Evolutionary conservation across 306 rosid genomes (phyloP), one percentile per base, ranked within the genome.

Genomic region (Quercus engelmannii): DNA sequence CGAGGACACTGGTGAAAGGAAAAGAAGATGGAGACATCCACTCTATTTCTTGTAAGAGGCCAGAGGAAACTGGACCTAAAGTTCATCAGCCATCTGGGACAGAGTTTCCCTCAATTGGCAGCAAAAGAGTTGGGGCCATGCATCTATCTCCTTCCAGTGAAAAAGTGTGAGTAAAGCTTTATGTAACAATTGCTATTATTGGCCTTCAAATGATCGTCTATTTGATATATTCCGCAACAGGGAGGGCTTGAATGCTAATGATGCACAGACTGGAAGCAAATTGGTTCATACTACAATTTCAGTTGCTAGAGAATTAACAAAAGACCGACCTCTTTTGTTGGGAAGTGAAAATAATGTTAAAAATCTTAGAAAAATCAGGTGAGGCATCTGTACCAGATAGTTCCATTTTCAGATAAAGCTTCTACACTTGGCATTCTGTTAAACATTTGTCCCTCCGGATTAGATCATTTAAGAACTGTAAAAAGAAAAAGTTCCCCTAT

Each of bases 121-220:
- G 33, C 70, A 78, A 77, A 72, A 75, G 71, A 69, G 76, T 59
- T 80, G 83, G 84, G 73, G 80, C 84, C 68, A 75, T 68, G 79
- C 76, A 20, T 77, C 81, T 61, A 74, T 80, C 70, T 74, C 74
- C 85, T 65, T 74, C 83, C 76, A 64, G 68, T 69, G 88, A 82
- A 74, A 86, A 78, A 56, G 65, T 78, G 94, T 90, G 61, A 38
- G 92, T 78, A 52, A 69, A 70, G 76, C 76, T 80, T 67, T 33
- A 54, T 63, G 55, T 75, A 35, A 75, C 59, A 74, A 76, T 20
- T 83, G 54, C 76, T 63, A 28, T 76, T 56, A 35, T 74, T 79
- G 79, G 18, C 31, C 13, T 84, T 79, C 74, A 38, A 64, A 63
- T 79, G 74, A 25, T 75, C 31, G 77, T 56, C 71, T 85, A 76